Evolutionary conservation across 2,329 filamentous ascomycete species (phyloP), one percentile per base, ranked within the genome.

Genomic region (Aspergillus floridensis): DNA sequence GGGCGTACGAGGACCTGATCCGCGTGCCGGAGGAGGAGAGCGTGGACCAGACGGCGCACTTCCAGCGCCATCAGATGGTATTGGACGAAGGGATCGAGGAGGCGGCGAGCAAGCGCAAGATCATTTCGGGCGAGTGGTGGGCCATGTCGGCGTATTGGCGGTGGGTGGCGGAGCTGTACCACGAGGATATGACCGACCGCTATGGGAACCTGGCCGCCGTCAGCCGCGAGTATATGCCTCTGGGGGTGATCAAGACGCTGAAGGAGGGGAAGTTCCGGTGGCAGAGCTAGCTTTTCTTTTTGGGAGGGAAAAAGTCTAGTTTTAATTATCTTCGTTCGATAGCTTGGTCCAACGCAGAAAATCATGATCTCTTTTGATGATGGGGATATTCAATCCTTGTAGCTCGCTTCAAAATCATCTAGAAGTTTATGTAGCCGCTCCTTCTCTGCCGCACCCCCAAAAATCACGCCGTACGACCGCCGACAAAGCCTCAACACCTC

Each of bases 401-500:
- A 62, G 3, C 19, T 41, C 6, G 50, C 53, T 53, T 66, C 62
- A 57, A 72, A 74, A 19, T 61, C 53, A 12, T 59, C 48, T 14
- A 75, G 52, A 31, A 70, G 60, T 5, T 44, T 48, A 22, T 57
- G 50, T 21, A 76, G 47, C 46, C 71, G 68, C n/a, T 64, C 32
- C 53, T 74, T 89, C 67, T 92, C 88, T 14, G 80, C 75, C 2
- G 86, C 79, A 0, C 82, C 83, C 0, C 82, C 85, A 66, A 95
- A 93, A 29, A 91, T 90, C 2, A 82, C 80, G 19, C 86, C 81
- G 4, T 90, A 82, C 0, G 83, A 83, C 60, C 84, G 82, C 52
- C 82, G 81, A n/a, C 84, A 86, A 21, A 93, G 74, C 0, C 72
- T 71, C 57, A 85, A 79, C 7, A 87, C 65, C 22, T 83, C 78